A percentile compares a stretch with the other conserved stretches of the same genome.
Evolutionary conservation across 2,329 filamentous ascomycete genomes (phyloP).

Genomic region (Tetracladium maxilliforme): DNA sequence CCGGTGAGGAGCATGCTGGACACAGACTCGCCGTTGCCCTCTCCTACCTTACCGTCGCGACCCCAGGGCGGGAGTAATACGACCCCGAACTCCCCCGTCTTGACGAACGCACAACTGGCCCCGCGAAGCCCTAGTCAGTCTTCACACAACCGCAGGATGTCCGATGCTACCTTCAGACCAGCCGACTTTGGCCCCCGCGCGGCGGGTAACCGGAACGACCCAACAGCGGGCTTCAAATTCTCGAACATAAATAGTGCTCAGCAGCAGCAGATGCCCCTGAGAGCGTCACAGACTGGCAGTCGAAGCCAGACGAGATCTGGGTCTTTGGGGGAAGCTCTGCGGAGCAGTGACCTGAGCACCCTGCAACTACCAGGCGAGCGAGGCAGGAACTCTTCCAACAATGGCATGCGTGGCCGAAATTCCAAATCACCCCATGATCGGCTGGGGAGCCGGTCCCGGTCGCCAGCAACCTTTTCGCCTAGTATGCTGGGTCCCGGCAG

Average conservation of each 20-base stretch:
- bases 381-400: not conserved
- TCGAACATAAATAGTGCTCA: conserved; percentile 12
- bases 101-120: conserved; percentile 4
- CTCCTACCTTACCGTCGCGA: not conserved
- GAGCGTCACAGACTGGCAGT: too few species aligned
- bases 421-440: conserved; percentile 14
- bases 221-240: conserved; percentile 44
- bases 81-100: too few species aligned
- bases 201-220: conserved; percentile 17
- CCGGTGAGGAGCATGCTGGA: conserved; percentile 21
- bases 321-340: too few species aligned
- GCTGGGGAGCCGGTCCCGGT: conserved; percentile 11
- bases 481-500: conserved; percentile 11
- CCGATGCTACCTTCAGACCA: conserved; percentile 33
- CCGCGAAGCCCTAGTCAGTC: too few species aligned
- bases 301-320: too few species aligned
- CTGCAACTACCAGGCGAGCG: not conserved
- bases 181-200: conserved; percentile 29
- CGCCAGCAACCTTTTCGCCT: conserved; percentile 6
- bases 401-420: too few species aligned
- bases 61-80: too few species aligned
- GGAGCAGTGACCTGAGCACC: not conserved
- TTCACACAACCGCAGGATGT: conserved; percentile 37
- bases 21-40: conserved; percentile 12
- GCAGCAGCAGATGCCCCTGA: too few species aligned